Base-by-base conservation (phyloP, 148 eudicot species). In the Rhododendron vialii region DNA sequence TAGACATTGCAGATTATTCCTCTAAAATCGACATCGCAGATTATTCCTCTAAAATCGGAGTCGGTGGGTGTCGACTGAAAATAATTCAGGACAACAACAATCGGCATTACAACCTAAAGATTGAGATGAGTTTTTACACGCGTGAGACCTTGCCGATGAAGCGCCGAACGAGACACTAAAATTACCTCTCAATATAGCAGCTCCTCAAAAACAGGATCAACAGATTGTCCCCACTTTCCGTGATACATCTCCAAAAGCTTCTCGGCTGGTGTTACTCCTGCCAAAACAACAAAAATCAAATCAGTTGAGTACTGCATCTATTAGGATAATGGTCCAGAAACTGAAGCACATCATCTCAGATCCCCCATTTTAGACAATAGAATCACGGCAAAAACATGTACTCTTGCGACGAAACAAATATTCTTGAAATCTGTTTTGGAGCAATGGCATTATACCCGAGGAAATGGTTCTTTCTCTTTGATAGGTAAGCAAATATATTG, bases 181-280 rank as follows among this genome's bases (percentile, higher is more conserved):
- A 73, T 78, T 75, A 87, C 86, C 87, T 95, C 89, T 95, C 89
- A 96, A 81, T 95, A 96, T 28, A 96, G 94, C 77, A 96, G 93
- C 89, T 96, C 99, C 87, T 95, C 92, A 67, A 96, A 96, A 55
- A 94, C 98, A 59, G 94, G 99, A 89, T 96, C 99, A 65, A 96
- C 98, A 20, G 88, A 92, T 90, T 92, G 89, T 78, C 94, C 98
- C 99, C 99, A 96, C 84, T 95, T 94, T 63, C 93, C 98, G 87
- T 96, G 94, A 88, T 96, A 96, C 93, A 91, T 43, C 78, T 95
- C 94, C 86, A 96, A 90, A 83, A 96, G 98, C 88, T 87, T 95
- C 93, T 96, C 98, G n/a, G 99, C 99, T 35, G 99, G 99, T 33
- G 99, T 95, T 57, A 92, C 92, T 83, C 99, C 99, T 96, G 91